Evolutionary conservation across 2,329 filamentous ascomycete species (phyloP), one percentile per base, ranked within the genome.

Genomic region (Trichophyton schoenleinii): DNA sequence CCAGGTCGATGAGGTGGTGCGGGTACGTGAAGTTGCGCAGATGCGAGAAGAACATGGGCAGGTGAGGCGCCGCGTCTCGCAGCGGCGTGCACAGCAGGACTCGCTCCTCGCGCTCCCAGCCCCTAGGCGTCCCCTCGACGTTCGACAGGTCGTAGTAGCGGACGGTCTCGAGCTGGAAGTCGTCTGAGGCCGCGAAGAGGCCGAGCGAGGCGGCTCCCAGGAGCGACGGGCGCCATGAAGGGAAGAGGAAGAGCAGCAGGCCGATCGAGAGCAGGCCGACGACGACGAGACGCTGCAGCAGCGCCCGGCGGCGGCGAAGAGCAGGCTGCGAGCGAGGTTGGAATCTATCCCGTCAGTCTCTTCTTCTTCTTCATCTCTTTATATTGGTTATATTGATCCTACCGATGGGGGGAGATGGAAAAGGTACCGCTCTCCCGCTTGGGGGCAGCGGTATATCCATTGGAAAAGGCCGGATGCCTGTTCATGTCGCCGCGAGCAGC

Each of bases 41-140:
- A 72, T 99, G 95, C n/a, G 88, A 87, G 77, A 99, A 99, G 82
- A 99, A 97, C 92, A 99, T 97, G 64, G 87, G 84, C 57, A 99
- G 77, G 80, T 99, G 94, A 28, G 89, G 82, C 70, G 95, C 86
- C 53, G 94, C 94, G 74, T 99, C 95, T 74, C 94, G 85, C 61
- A 99, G 82, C 52, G 94, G 94, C 15, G 95, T 94, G 74, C 94
- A 97, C 62, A 99, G 83, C 36, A 99, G 80, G 67, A 99, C 96
- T 66, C 94, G 85, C 77, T 99, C 94, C 73, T 95, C 94, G 63
- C 91, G 83, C 75, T 97, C 92, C 94, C 94, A 99, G 4, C 94
- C 95, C 66, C 88, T 86, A 59, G 89, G 89, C 6, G 91, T 94
- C 53, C 94, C 94, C 72, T 94, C 88, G 4, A 95, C 90, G 72